Conservation (phyloP, 768 basidiomycete genomes). For the Rhodosporidiobolus odoratus region DNA sequence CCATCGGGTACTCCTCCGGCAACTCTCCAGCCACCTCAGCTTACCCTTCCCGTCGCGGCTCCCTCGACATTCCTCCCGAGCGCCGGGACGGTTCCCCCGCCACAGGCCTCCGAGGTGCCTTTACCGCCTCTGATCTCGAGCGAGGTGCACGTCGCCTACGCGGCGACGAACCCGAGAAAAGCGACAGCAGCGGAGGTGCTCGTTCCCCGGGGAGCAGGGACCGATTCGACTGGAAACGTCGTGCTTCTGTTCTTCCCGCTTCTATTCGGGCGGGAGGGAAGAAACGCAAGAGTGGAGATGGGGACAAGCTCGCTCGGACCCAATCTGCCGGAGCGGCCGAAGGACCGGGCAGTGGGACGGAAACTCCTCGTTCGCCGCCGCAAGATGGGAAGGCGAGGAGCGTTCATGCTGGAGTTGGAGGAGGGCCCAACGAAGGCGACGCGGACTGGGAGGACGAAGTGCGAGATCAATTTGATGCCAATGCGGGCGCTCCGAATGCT, state of each 20-base stretch:
- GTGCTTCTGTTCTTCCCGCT: neutral
- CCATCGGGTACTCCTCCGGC: neutral
- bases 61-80: neutral
- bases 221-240: neutral
- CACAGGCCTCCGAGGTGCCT: conserved; percentile 18
- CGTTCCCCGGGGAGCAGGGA: neutral
- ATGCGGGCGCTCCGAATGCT: neutral
- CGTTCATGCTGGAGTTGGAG: neutral
- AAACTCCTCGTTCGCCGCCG: neutral
- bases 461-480: conserved; percentile 30
- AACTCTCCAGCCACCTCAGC: neutral
- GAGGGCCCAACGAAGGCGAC: neutral
- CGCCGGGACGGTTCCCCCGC: neutral
- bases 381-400: neutral
- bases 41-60: neutral
- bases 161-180: conserved; percentile 1
- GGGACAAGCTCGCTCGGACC: neutral
- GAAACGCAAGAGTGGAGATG: neutral
- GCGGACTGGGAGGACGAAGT: conserved; percentile 31
- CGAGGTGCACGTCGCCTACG: conserved; percentile 13
- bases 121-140: conserved; percentile 26
- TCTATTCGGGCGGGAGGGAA: neutral
- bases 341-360: neutral
- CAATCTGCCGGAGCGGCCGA: conserved; percentile 10
- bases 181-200: neutral